Base-by-base conservation (phyloP, 2,329 filamentous ascomycete genomes). In the Verticillium tricorpus region DNA sequence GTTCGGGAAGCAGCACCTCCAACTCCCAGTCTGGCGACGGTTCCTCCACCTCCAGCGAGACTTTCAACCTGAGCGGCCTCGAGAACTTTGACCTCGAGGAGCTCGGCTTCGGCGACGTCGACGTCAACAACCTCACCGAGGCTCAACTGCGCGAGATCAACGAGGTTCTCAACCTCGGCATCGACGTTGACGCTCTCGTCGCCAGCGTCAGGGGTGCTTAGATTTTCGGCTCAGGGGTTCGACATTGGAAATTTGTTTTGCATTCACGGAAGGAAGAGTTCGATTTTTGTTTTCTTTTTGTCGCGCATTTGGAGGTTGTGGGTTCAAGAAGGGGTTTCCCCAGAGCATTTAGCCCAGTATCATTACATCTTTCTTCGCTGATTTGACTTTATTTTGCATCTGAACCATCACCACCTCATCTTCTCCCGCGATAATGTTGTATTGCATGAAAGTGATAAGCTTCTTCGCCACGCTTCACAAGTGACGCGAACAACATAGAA, bases 21-120 rank as follows among this genome's bases (percentile, higher is more conserved):
- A 72, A 72, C 1, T 55, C 58, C 1, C 72, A 75, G 63, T 70
- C 69, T 0, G 54, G 63, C 4, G 19, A 57, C 1, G 59, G 68
- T 32, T 31, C 65, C 0, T 64, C 60, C n/a, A 60, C 67, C 8
- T 64, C 67, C 0, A 34, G 52, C 5, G 62, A 57, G 1, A 65
- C 71, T 1, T 68, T 74, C 60, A 72, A 50, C 45, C 45, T 50
- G n/a, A 50, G 45, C 19, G 45, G 45, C 4, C 45, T 50, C 45
- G 45, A 50, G 45, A 14, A 14, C 19, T 50, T 50, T 11, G 19
- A 50, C 19, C 45, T 50, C 19, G 45, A 50, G 45, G 45, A 8
- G 8, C 45, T 50, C 19, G 45, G 45, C 45, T 50, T 50, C 45
- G 45, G 45, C n/a, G 45, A 50, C n/a, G 45, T 50, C 17, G 45